Base-by-base conservation (phyloP, 2,329 filamentous ascomycete species). In the Fusarium sulawesiense region DNA sequence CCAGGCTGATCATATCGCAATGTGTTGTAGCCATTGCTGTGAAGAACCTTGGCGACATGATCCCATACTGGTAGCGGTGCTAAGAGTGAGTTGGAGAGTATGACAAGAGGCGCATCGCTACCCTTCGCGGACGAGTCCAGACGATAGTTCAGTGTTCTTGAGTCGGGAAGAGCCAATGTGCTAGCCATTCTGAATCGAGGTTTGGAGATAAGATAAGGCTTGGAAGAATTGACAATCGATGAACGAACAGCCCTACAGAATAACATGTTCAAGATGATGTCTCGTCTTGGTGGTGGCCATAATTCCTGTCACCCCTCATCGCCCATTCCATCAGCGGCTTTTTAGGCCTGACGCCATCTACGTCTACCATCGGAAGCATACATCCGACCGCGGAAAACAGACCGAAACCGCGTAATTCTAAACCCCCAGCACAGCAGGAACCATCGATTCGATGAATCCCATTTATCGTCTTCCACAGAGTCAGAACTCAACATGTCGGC, bases 1-100 rank as follows among this genome's bases (percentile, higher is more conserved):
- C 82, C 82, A 0, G 82, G 81, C 42, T 81, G 79, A 62, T 84
- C 80, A 65, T 81, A 84, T 37, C 81, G 79, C 16, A 85, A 73
- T 20, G 80, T 78, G n/a, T 78, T 77, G 66, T 80, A 83, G 21
- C 80, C 81, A 34, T 73, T 70, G 2, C 66, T 61, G 46, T 78
- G 76, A 46, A 84, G 72, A 12, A 72, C 55, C 14, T 75, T 69
- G 40, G 82, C 77, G 11, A 83, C 76, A 41, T 73, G 76, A 58
- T 84, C 82, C 82, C 82, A 84, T 6, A 77, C 70, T 4, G 68
- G 58, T 42, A 79, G 73, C 13, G 80, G 77, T 12, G 80, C 75
- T 56, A 76, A 75, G 18, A 84, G 77, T 0, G 82, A 77, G 60
- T 82, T 83, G 41, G 81, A 77, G 7, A 84, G 72, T 4, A 84